Conservation (phyloP, 768 basidiomycete species). For the Suillus occidentalis region DNA sequence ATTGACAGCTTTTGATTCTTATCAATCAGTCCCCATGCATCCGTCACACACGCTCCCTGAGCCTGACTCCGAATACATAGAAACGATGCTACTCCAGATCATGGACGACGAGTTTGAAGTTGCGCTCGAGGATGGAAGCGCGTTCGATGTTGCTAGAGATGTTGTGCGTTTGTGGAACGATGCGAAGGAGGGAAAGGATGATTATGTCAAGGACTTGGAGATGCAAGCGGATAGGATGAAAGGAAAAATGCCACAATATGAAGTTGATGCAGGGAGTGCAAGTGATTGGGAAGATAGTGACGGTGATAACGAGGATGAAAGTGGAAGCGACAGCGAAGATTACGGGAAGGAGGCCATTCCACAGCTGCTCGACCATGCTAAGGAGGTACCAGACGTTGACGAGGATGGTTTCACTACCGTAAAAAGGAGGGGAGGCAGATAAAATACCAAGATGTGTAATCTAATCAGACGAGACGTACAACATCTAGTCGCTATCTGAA, state of each 20-base stretch:
- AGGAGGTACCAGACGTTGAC: conserved; percentile 73
- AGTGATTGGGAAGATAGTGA: conserved; percentile 51
- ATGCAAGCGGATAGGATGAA: conserved; percentile 54
- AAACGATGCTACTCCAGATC: conserved; percentile 77
- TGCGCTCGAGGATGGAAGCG: conserved; percentile 81
- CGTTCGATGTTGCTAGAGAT: conserved; percentile 69
- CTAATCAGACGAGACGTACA: not conserved
- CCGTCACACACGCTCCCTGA: conserved; percentile 14
- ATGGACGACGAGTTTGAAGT: conserved; percentile 89
- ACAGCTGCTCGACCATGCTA: conserved; percentile 47
- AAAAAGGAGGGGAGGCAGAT: conserved; percentile 51
- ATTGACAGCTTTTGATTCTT: not conserved
- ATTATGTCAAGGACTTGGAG: conserved; percentile 62
- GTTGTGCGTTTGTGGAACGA: conserved; percentile 69
- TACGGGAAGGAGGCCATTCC: conserved; percentile 57
- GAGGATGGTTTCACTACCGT: conserved; percentile 93
- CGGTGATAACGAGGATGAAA: conserved; percentile 26
- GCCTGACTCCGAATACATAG: conserved; percentile 75
- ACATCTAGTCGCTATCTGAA: conserved; percentile 44
- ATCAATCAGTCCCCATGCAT: not conserved
- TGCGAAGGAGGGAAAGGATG: conserved; percentile 43
- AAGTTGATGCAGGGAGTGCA: conserved; percentile 39
- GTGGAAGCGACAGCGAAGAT: conserved; percentile 28
- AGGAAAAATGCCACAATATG: conserved; percentile 54
- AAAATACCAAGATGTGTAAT: conserved; percentile 12